Evolutionary conservation across 345 rosid genomes (phyloP), one percentile per base, ranked within the genome.

Genomic region (Brassica rapa): DNA sequence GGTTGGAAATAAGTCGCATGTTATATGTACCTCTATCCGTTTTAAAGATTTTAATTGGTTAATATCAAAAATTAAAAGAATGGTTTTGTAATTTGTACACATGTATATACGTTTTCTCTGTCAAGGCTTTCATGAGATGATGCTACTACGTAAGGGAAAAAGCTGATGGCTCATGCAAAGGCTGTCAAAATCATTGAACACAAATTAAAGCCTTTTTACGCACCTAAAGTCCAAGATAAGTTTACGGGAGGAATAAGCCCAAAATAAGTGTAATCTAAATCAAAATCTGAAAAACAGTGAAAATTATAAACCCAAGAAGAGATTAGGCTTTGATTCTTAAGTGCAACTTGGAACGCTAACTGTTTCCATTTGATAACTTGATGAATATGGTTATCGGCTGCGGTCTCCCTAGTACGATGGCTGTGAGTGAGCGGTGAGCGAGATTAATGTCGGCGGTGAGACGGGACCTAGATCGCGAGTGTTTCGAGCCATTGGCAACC

Each of bases 401-500:
- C 84, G 86, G 3, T 25, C 29, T 25, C 29, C 29, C 29, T 25
- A 25, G 29, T 25, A 25, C 29, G 29, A 25, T 25, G 29, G 0
- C 29, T 25, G 29, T 25, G 29, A 25, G 29, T 19, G 6, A 73
- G 65, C 12, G 81, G 81, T 32, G 84, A 82, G 49, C 78, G 84
- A 63, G 82, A 82, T 62, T 77, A 64, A 46, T 88, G 84, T 66
- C 91, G 75, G 73, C 29, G 29, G 29, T 25, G 29, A 25, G 29
- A 25, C 29, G 29, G 29, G 3, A 25, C 76, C 87, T 83, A 25
- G 82, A 82, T 65, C 79, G 79, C 21, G 92, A 88, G 59, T 27
- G 82, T 87, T 85, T 80, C 92, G 83, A 51, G 82, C 85, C 92
- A 87, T 85, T 80, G 23, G 3, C 25, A 15, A 35, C 46, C 49